Evolutionary conservation across 2,329 filamentous ascomycete species (phyloP), one percentile per base, ranked within the genome.

Genomic region (Aureobasidium sp.): DNA sequence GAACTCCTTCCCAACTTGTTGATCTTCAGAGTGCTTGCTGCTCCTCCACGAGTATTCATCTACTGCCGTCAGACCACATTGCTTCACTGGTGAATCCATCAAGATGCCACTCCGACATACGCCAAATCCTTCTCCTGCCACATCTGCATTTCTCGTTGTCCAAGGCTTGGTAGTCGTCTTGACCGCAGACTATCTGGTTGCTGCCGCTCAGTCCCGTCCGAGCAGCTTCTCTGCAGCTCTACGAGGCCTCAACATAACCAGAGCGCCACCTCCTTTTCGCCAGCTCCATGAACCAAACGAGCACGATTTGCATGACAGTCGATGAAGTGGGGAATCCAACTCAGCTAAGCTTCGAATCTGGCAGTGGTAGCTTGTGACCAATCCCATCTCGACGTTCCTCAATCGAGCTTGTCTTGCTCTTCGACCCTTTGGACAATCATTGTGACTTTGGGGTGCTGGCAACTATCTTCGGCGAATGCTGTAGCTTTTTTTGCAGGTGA

Each of bases 161-260:
- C 69, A 72, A 64, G 70, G 71, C 13, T 64, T 73, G 17, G 67
- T 62, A 1, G 62, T 73, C 7, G 71, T 73, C 19, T 64, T 73
- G 21, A 55, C 31, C 19, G 58, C 40, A 7, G 58, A 60, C 31
- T 55, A 60, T 19, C 33, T 50, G 13, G 35, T 47, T 13, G 58
- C 58, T 37, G 25, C 40, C n/a, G 37, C 42, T 31, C 33, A 42
- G 6, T 60, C 58, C 19, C 37, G 42, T 35, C 47, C 47, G 15
- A 60, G 45, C 38, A 60, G 23, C n/a, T 15, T 49, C 55, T 58
- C 55, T 27, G 19, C 38, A 35, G 53, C 42, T 45, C 19, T 57
- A 4, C 40, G 55, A 15, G 43, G 40, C 11, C 33, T 58, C 21
- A 49, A 58, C 33, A 49, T 49, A 29, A 29, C 29, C 4, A 57